Evolutionary conservation across 116 monocot genomes (phyloP).

Genomic region (Posidonia oceanica): DNA sequence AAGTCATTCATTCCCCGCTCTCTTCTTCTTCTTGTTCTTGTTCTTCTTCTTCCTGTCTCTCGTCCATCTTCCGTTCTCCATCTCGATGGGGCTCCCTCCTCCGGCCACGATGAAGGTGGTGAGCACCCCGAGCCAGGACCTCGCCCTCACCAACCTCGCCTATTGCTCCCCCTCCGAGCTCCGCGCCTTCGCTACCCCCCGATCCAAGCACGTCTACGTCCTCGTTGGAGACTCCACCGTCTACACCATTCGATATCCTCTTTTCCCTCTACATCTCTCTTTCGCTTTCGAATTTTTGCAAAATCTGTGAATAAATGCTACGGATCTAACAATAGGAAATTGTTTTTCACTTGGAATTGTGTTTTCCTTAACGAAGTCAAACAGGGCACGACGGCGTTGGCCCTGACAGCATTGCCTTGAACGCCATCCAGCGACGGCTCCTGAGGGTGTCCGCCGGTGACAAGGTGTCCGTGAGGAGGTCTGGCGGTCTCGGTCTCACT

Average conservation of each 20-base stretch:
- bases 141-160: slow-evolving; percentile 73
- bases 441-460: slow-evolving; percentile 76
- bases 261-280: neutral
- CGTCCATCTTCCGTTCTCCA: neutral
- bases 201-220: slow-evolving; percentile 32
- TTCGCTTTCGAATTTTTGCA: neutral
- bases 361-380: slow-evolving; percentile 42
- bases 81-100: neutral
- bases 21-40: too few species aligned
- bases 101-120: slow-evolving; percentile 37
- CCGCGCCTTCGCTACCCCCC: slow-evolving; percentile 25
- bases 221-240: slow-evolving; percentile 47
- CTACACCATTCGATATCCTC: slow-evolving; percentile 82
- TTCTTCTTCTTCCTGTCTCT: too few species aligned
- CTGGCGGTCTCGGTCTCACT: neutral
- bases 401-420: slow-evolving; percentile 56
- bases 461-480: slow-evolving; percentile 61
- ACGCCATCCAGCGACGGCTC: slow-evolving; percentile 81
- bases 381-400: slow-evolving; percentile 44
- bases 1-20: too few species aligned
- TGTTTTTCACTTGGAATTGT: neutral
- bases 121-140: slow-evolving; percentile 68
- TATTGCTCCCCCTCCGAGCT: slow-evolving; percentile 65
- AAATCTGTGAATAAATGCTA: neutral
- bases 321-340: neutral